Evolutionary conservation across 768 basidiomycete species (phyloP).

Genomic region (Pleurotus giganteus): DNA sequence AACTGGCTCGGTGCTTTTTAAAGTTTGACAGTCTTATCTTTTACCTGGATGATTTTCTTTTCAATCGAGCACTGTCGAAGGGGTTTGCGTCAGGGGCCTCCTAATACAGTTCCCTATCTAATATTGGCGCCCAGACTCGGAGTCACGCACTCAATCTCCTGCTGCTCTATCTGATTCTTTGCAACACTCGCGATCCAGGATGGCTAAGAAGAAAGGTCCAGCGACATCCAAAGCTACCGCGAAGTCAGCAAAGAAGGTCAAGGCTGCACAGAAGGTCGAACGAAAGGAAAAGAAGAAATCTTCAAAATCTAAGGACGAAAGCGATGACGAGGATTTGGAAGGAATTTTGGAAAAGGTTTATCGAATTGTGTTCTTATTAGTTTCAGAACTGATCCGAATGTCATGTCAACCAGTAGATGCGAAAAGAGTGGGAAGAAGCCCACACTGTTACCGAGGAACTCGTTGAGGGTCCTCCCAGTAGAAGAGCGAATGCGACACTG

Average conservation of each 20-base stretch:
- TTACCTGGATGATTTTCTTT: too few relatives aligned
- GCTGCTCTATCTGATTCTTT: too few relatives aligned
- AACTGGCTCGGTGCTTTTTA: too few relatives aligned
- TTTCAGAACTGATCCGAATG: slow-evolving; percentile 5
- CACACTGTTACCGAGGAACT: slow-evolving; percentile 86
- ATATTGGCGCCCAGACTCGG: too few relatives aligned
- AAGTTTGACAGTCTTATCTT: too few relatives aligned
- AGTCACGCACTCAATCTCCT: too few relatives aligned
- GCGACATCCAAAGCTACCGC: slow-evolving; percentile 20
- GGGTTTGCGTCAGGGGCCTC: too few relatives aligned
- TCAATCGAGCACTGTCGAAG: too few relatives aligned
- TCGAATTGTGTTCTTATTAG: slow-evolving; percentile 2
- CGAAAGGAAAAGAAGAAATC: slow-evolving; percentile 68
- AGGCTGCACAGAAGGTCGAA: slow-evolving; percentile 64
- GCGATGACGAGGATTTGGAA: slow-evolving; percentile 71
- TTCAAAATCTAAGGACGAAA: slow-evolving; percentile 32
- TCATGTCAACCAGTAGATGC: slow-evolving; percentile 54
- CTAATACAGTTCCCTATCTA: too few relatives aligned
- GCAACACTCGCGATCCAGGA: too few relatives aligned
- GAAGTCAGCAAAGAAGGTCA: slow-evolving; percentile 67
- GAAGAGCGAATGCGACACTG: slow-evolving; percentile 81
- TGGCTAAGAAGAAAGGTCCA: slow-evolving; percentile 5
- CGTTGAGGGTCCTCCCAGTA: slow-evolving; percentile 76
- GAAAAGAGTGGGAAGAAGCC: slow-evolving; percentile 79
- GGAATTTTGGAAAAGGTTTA: slow-evolving; percentile 76